Evolutionary conservation across 2,329 filamentous ascomycete genomes (phyloP).

Genomic region (Colletotrichum paranaense): DNA sequence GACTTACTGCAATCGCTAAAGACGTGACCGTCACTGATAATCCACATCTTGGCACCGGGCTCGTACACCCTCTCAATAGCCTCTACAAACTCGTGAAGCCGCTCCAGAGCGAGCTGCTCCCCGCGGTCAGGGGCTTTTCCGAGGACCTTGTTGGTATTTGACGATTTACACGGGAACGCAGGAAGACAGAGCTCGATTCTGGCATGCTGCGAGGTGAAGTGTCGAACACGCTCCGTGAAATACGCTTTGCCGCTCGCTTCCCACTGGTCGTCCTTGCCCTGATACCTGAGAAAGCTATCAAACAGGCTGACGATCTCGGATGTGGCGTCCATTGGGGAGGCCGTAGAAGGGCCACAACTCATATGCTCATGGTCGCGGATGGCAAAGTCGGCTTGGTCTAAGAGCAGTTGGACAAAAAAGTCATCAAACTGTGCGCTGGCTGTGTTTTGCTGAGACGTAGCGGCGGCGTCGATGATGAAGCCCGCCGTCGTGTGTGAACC

Average conservation of each 20-base stretch:
- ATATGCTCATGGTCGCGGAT: constrained; percentile 15
- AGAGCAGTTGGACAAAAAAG: constrained; percentile 23
- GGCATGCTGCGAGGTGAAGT: constrained; percentile 39
- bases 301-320: constrained; percentile 37
- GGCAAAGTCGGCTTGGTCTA: constrained; percentile 30
- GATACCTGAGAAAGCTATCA: constrained; percentile 40
- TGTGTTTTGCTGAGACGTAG: not conserved
- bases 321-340: not conserved
- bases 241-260: constrained; percentile 34
- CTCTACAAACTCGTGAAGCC: constrained; percentile 44
- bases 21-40: constrained; percentile 54
- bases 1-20: constrained; percentile 54
- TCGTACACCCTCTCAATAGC: constrained; percentile 44
- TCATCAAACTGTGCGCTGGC: constrained; percentile 19
- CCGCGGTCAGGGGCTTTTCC: constrained; percentile 47
- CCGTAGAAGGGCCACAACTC: not conserved
- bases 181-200: constrained; percentile 46
- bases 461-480: constrained; percentile 9
- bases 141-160: constrained; percentile 47
- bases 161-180: constrained; percentile 54
- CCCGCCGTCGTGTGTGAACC: constrained; percentile 7
- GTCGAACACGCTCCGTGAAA: constrained; percentile 38
- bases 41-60: constrained; percentile 48
- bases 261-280: constrained; percentile 40
- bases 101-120: constrained; percentile 47